Conservation (phyloP, 352 stramenopile species). For the Phytophthora pseudosyringae region DNA sequence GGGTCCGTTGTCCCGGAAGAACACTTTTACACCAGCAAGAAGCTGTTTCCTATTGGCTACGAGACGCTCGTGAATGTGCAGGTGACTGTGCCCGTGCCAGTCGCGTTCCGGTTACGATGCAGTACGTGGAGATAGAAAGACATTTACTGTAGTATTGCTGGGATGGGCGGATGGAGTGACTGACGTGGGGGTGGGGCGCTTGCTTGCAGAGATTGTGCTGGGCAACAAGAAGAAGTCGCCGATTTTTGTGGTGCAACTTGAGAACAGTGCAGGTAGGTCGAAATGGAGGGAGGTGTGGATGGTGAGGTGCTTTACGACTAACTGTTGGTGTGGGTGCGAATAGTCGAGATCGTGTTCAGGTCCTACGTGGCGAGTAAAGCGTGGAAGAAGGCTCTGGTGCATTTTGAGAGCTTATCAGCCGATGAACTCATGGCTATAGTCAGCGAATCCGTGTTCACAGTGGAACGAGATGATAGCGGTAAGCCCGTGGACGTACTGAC, state of each 20-base stretch:
- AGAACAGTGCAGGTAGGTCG: slow-evolving; percentile 54
- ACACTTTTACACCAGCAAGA: slow-evolving; percentile 78
- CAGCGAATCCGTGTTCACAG: slow-evolving; percentile 25
- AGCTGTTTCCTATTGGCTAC: slow-evolving; percentile 80
- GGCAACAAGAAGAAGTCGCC: slow-evolving; percentile 82
- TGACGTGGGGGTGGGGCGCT: slow-evolving; percentile 6
- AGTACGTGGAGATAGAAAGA: slow-evolving; percentile 41
- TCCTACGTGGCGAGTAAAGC: slow-evolving; percentile 82
- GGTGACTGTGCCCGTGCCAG: slow-evolving; percentile 34
- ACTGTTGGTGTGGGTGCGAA: background rate
- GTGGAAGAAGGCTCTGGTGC: slow-evolving; percentile 80
- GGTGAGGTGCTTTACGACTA: background rate
- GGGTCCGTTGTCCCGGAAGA: slow-evolving; percentile 63
- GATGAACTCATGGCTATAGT: slow-evolving; percentile 55
- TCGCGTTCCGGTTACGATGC: slow-evolving; percentile 55
- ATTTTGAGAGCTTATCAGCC: slow-evolving; percentile 67
- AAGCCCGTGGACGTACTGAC: slow-evolving; percentile 52
- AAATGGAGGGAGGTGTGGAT: background rate
- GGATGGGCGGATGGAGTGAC: background rate
- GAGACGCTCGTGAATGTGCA: slow-evolving; percentile 67
- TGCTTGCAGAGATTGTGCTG: slow-evolving; percentile 64
- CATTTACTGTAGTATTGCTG: background rate
- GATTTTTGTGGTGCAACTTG: slow-evolving; percentile 78
- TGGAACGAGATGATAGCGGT: slow-evolving; percentile 26
- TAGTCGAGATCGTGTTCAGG: slow-evolving; percentile 73